phyloP scores from a whole-genome alignment of 2,329 filamentous ascomycete genomes.

The Aspergillus pseudoterreus region DNA sequence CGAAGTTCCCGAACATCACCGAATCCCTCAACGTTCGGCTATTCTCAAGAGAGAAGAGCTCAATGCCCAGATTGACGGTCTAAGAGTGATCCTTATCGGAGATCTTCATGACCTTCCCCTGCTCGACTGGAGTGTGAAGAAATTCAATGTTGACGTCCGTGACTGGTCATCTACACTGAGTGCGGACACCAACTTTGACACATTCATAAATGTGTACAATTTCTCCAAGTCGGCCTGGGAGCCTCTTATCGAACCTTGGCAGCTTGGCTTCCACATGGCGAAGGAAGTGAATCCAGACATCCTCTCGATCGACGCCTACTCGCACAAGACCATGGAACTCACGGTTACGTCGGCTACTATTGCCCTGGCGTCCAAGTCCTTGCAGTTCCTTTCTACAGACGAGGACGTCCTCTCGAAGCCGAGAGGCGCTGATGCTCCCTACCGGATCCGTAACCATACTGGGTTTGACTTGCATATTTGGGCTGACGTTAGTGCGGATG shows the following conservation, averaged over 20 bases:
- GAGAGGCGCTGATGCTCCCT: slow-evolving; percentile 84
- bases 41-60: slow-evolving; percentile 72
- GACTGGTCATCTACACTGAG: slow-evolving; percentile 89
- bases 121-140: slow-evolving; percentile 87
- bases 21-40: slow-evolving; percentile 42
- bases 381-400: slow-evolving; percentile 80
- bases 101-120: slow-evolving; percentile 94
- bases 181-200: slow-evolving; percentile 85
- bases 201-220: slow-evolving; percentile 96
- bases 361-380: slow-evolving; percentile 86
- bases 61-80: slow-evolving; percentile 78
- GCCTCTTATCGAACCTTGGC: slow-evolving; percentile 92
- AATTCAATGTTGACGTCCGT: slow-evolving; percentile 76
- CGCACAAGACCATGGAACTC: slow-evolving; percentile 85
- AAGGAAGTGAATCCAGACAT: slow-evolving; percentile 72
- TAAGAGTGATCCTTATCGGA: slow-evolving; percentile 90
- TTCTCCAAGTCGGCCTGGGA: slow-evolving; percentile 99
- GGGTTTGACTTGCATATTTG: slow-evolving; percentile 86
- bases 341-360: slow-evolving; percentile 93
- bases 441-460: slow-evolving; percentile 90
- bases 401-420: slow-evolving; percentile 93
- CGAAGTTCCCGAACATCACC: slow-evolving; percentile 37
- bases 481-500: slow-evolving; percentile 69
- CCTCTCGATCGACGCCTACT: slow-evolving; percentile 79
- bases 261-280: slow-evolving; percentile 83